These are phyloP conservation scores for Diaporthe australafricana DNA, from an alignment of 2,329 filamentous ascomycete species.

Conservation along the genomic window DNA sequence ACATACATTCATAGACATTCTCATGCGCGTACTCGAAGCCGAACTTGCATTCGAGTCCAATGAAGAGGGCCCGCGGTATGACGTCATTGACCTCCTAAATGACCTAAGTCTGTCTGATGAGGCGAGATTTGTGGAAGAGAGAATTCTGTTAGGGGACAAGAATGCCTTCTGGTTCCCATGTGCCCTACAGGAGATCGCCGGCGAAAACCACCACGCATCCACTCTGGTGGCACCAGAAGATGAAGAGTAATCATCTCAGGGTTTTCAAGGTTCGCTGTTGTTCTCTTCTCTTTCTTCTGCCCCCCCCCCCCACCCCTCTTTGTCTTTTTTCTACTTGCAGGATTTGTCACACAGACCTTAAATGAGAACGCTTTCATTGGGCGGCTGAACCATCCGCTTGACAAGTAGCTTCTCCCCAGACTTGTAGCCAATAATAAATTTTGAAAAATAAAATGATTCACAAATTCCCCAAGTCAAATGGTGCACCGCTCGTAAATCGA, in stretches of 20 bases:
- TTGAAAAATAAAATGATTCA: no score
- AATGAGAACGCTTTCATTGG: no score
- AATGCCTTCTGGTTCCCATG: neutral
- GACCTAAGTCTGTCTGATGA: neutral
- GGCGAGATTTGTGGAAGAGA: neutral
- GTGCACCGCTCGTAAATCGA: no score
- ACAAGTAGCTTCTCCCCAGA: no score
- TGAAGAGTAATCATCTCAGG: neutral
- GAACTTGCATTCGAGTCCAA: neutral
- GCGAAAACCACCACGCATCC: neutral
- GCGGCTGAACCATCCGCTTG: no score
- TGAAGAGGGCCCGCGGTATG: neutral
- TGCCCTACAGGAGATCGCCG: neutral
- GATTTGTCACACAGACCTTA: no score
- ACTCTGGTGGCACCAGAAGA: neutral
- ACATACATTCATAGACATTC: neutral
- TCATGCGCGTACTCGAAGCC: neutral
- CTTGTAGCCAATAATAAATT: no score
- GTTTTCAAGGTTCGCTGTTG: no score
- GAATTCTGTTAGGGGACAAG: neutral
- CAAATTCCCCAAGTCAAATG: no score
- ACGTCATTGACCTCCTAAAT: neutral
- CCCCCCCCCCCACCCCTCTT: no score
- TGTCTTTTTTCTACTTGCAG: no score
- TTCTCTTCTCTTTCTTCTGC: neutral